Percentiles rank a stretch among this genome's conserved stretches.
Evolutionary conservation across 2,329 filamentous ascomycete species (phyloP).

Genomic region (Westerdykella sp.): DNA sequence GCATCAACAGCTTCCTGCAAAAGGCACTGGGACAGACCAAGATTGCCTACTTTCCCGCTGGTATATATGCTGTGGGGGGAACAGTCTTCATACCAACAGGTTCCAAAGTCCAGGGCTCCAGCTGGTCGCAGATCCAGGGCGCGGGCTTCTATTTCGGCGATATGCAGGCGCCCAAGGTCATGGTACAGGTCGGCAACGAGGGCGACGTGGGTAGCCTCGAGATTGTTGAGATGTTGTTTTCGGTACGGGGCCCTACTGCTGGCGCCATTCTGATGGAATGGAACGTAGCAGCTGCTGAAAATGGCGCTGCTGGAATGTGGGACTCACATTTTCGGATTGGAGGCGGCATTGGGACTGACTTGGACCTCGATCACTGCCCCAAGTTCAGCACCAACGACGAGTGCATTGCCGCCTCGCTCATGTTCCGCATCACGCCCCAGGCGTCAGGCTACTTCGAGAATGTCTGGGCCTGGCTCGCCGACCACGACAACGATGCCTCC

Average conservation of each 20-base stretch:
- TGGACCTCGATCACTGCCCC: constrained; percentile 69
- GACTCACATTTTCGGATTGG: constrained; percentile 79
- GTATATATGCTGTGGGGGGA: too few relatives aligned
- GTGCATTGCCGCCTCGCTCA: constrained; percentile 62
- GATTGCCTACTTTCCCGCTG: too few relatives aligned
- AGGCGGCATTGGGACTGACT: constrained; percentile 65
- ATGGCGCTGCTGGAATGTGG: constrained; percentile 52
- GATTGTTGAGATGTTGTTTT: constrained; percentile 17
- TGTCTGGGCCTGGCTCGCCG: constrained; percentile 75
- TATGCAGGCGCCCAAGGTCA: constrained; percentile 9
- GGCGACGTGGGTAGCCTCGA: constrained; percentile 14
- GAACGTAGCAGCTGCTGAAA: constrained; percentile 47
- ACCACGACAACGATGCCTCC: constrained; percentile 72
- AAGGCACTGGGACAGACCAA: too few relatives aligned
- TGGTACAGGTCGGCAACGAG: constrained; percentile 13
- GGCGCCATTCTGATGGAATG: constrained; percentile 66
- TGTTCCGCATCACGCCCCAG: constrained; percentile 42
- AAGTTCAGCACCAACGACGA: constrained; percentile 51
- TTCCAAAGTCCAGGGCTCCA: too few relatives aligned
- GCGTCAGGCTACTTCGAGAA: constrained; percentile 70
- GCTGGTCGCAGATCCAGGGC: too few relatives aligned
- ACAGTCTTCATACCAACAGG: too few relatives aligned
- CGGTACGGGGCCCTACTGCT: constrained; percentile 49
- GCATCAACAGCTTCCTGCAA: too few relatives aligned
- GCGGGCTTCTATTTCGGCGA: too few relatives aligned